A percentile compares a stretch with the other conserved stretches of the same genome.
These are phyloP conservation scores for Leishmania lainsoni DNA, from an alignment of 208 protist genomes.

Conservation along the genomic window DNA sequence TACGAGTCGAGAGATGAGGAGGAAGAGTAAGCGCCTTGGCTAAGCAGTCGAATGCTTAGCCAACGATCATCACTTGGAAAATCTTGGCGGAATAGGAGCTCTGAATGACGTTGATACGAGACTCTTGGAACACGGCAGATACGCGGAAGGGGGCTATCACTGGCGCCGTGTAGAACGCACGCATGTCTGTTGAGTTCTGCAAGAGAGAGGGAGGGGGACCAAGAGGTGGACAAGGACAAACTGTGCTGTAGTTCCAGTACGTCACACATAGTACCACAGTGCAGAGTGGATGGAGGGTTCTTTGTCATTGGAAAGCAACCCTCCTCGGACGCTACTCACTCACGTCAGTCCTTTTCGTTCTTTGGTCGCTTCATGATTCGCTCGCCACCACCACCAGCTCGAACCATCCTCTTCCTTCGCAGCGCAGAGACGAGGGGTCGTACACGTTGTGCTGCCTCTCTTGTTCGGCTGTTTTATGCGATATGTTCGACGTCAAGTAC, in stretches of 20 bases:
- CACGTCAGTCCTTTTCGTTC: not conserved
- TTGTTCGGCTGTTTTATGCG: not conserved
- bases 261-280: not conserved
- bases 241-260: not conserved
- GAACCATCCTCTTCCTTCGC: not conserved
- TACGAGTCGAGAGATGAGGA: not conserved
- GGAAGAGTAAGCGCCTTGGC: not conserved
- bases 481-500: not conserved
- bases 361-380: not conserved
- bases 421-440: too few relatives aligned
- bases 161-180: not conserved
- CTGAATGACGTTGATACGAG: not conserved
- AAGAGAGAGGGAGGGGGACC: not conserved
- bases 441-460: not conserved
- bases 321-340: not conserved
- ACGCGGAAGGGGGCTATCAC: not conserved
- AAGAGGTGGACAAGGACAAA: not conserved
- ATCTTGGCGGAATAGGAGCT: not conserved
- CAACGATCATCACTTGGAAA: not conserved
- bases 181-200: not conserved
- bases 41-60: not conserved
- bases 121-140: not conserved
- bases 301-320: not conserved
- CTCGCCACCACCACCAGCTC: not conserved
- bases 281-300: not conserved